Conservation (phyloP, 805 yeast species). For the Candida glaebosa region DNA sequence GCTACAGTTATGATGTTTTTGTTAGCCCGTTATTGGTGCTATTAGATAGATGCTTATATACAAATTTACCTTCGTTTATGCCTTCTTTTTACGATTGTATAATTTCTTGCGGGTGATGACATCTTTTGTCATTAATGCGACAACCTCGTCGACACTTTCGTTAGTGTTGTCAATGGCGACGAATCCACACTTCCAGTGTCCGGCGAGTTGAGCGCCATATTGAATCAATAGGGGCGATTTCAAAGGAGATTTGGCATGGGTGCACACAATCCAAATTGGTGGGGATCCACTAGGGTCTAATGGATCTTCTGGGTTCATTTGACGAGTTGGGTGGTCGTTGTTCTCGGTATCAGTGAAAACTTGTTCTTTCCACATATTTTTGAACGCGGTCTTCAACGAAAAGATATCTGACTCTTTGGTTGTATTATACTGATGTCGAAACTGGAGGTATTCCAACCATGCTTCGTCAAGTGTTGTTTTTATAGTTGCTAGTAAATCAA, state of each 20-base stretch:
- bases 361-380: slow-evolving; percentile 52
- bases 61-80: background rate
- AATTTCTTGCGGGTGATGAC: slow-evolving; percentile 43
- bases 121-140: slow-evolving; percentile 59
- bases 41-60: too few species aligned
- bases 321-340: slow-evolving; percentile 14
- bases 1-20: too few species aligned
- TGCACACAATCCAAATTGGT: slow-evolving; percentile 65
- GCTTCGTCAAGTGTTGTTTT: slow-evolving; percentile 63
- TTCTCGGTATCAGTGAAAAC: slow-evolving; percentile 20
- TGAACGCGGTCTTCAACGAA: slow-evolving; percentile 55
- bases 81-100: slow-evolving; percentile 4
- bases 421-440: slow-evolving; percentile 52
- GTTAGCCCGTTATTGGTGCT: too few species aligned
- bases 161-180: slow-evolving; percentile 55
- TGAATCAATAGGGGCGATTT: slow-evolving; percentile 60
- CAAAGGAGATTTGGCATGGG: slow-evolving; percentile 54
- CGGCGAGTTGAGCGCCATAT: slow-evolving; percentile 55
- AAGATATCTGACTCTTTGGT: slow-evolving; percentile 69
- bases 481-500: slow-evolving; percentile 43
- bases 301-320: slow-evolving; percentile 28
- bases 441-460: slow-evolving; percentile 64
- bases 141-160: slow-evolving; percentile 51
- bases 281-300: slow-evolving; percentile 45
- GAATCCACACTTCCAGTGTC: slow-evolving; percentile 63